A percentile compares a stretch with the other conserved stretches of the same genome.
phyloP scores from a whole-genome alignment of 2,329 filamentous ascomycete genomes.

The Dactylonectria estremocensis region DNA sequence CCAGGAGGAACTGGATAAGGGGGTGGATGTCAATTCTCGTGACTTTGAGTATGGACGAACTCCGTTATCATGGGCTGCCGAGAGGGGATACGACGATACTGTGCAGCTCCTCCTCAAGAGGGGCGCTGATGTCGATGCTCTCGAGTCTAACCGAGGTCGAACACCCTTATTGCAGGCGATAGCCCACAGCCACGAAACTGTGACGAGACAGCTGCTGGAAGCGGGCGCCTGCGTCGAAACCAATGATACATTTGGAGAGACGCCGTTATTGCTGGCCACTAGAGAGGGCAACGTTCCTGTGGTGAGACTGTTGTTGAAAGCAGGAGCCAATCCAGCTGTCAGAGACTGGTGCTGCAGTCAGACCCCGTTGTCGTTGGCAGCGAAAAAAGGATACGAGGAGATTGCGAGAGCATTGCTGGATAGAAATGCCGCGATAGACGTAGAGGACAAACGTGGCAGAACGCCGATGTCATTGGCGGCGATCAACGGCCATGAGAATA shows the following conservation, averaged over 20 bases:
- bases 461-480: neutral
- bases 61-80: neutral
- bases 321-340: neutral
- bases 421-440: neutral
- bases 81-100: neutral
- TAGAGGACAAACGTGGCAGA: neutral
- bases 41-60: neutral
- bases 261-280: neutral
- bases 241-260: neutral
- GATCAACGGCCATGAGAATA: neutral
- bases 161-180: neutral
- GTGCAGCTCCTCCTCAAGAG: neutral
- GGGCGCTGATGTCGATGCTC: neutral
- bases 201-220: neutral
- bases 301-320: neutral
- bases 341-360: neutral
- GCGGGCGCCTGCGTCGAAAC: neutral
- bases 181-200: neutral
- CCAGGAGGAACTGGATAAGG: neutral
- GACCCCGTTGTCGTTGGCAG: neutral
- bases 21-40: neutral
- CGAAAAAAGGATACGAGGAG: neutral
- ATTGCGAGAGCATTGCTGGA: constrained; percentile 12
- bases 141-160: neutral
- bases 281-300: neutral